Evolutionary conservation across 306 rosid genomes (phyloP).

Genomic region (Delonix regia): DNA sequence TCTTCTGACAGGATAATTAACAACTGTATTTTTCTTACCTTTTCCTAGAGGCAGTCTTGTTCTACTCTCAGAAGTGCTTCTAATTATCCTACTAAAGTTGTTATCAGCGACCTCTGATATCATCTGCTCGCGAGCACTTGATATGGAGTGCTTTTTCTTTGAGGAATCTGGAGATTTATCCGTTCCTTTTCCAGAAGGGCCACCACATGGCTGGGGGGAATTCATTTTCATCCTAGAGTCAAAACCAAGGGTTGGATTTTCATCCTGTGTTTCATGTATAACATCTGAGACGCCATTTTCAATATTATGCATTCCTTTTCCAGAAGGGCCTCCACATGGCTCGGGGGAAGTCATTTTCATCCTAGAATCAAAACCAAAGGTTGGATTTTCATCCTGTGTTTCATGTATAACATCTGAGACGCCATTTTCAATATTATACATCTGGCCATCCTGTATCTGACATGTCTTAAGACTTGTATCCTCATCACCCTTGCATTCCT

Average conservation of each 20-base stretch:
- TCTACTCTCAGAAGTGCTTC: conserved; percentile 28
- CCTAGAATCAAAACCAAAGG: neutral
- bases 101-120: conserved; percentile 7
- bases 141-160: neutral
- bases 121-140: conserved; percentile 23
- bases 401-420: conserved; percentile 16
- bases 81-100: conserved; percentile 16
- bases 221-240: neutral
- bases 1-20: conserved; percentile 43
- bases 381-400: neutral
- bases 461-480: neutral
- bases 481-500: neutral
- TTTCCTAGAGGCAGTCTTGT: neutral
- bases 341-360: neutral
- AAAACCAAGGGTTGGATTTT: neutral
- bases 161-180: conserved; percentile 18
- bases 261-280: conserved; percentile 10
- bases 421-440: conserved; percentile 25
- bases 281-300: conserved; percentile 27
- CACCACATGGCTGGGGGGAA: neutral
- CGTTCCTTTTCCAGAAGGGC: neutral
- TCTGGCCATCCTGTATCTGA: conserved; percentile 10
- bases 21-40: too few species aligned
- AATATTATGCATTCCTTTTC: neutral
- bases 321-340: neutral